phyloP scores from a whole-genome alignment of 331 rosid species.

The Telfairia occidentalis region DNA sequence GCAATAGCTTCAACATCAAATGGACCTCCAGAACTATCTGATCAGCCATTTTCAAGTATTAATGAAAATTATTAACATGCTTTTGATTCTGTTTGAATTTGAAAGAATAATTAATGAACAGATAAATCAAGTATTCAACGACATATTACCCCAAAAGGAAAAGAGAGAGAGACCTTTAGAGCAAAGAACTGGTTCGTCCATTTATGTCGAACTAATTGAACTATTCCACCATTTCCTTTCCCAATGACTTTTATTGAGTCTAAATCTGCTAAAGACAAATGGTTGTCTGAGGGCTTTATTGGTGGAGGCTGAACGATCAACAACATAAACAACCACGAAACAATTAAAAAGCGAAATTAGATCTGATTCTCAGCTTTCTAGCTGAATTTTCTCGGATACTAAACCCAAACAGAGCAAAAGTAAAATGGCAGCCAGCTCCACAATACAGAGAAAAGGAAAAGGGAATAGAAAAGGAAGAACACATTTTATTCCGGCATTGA shows the following conservation, averaged over 20 bases:
- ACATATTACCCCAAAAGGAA: not conserved
- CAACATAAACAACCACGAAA: not conserved
- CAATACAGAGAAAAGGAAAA: not conserved
- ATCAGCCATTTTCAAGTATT: not conserved
- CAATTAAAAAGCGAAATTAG: not conserved
- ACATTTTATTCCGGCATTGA: not conserved
- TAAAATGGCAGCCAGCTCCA: not conserved
- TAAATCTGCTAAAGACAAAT: conserved; percentile 60
- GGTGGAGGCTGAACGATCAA: conserved; percentile 64
- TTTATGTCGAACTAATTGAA: conserved; percentile 91
- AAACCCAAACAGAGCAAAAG: conserved; percentile 10
- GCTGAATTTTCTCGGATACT: not conserved
- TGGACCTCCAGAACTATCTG: not conserved
- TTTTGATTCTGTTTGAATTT: not conserved
- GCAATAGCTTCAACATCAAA: not conserved
- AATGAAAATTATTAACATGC: not conserved
- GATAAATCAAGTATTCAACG: not conserved
- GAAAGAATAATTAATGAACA: not conserved
- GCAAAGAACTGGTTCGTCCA: conserved; percentile 96
- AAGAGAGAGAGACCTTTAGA: conserved; percentile 45
- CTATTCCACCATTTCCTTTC: conserved; percentile 88
- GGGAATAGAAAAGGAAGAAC: not conserved
- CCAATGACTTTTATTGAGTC: conserved; percentile 81
- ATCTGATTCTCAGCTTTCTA: not conserved
- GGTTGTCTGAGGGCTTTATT: conserved; percentile 61